phyloP scores from a whole-genome alignment of 176 grass and related monocot genomes.

The Triticum monococcum region DNA sequence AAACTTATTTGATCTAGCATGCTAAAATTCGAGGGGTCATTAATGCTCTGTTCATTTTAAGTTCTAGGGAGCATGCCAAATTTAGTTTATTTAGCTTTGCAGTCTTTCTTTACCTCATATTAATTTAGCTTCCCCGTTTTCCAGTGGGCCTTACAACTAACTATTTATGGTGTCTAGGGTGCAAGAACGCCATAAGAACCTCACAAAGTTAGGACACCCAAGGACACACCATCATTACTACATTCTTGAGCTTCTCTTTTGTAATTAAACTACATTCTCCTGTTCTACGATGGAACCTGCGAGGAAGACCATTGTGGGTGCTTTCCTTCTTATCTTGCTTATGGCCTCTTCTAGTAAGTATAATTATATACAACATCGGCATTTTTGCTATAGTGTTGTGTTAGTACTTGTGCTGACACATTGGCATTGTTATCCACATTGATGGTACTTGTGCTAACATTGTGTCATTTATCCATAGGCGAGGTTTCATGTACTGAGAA shows the following conservation, averaged over 20 bases:
- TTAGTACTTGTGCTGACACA: too few species aligned
- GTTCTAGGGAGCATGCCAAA: not conserved
- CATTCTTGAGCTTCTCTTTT: too few species aligned
- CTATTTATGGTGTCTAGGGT: not conserved
- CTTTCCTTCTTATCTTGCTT: not conserved
- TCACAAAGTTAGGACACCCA: not conserved
- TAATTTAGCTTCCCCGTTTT: not conserved
- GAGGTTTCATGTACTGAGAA: too few species aligned
- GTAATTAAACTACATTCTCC: not conserved
- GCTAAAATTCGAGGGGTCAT: too few species aligned
- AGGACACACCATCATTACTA: not conserved
- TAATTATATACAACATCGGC: too few species aligned
- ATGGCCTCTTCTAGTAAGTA: not conserved
- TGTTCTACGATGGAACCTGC: not conserved
- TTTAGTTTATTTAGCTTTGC: not conserved
- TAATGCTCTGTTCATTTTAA: too few species aligned
- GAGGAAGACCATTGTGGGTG: not conserved
- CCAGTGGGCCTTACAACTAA: not conserved
- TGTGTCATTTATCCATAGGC: too few species aligned
- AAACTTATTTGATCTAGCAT: too few species aligned
- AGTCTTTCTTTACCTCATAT: not conserved
- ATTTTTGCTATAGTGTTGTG: too few species aligned
- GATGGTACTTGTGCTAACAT: too few species aligned
- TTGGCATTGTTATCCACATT: too few species aligned
- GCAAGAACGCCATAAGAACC: too few species aligned